These are phyloP conservation scores for Phytophthora capsici DNA, from an alignment of 352 stramenopile species.

Conservation along the genomic window DNA sequence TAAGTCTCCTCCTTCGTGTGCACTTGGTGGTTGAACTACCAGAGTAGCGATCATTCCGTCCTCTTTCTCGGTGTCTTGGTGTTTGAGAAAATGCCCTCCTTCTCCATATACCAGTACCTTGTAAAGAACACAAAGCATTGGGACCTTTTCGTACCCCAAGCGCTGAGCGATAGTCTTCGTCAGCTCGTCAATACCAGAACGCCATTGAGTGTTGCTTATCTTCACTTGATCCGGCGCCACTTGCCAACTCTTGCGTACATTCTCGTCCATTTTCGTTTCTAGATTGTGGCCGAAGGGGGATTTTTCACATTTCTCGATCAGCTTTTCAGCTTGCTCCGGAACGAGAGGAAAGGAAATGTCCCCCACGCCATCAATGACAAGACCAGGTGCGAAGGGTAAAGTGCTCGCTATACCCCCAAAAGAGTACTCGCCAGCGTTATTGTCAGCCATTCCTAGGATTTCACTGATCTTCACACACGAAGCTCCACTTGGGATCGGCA, in stretches of 20 bases:
- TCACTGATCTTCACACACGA: conserved; percentile 11
- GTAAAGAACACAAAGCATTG: conserved; percentile 33
- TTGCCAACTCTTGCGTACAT: conserved; percentile 19
- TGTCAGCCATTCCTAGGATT: conserved; percentile 9
- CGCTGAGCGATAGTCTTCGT: conserved; percentile 11
- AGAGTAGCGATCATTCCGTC: conserved; percentile 60
- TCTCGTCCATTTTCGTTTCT: conserved; percentile 15
- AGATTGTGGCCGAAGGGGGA: conserved; percentile 22
- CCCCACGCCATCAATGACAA: conserved; percentile 11
- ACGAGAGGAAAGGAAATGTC: conserved; percentile 1
- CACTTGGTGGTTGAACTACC: conserved; percentile 44
- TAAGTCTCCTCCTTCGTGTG: conserved; percentile 30
- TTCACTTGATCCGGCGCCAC: conserved; percentile 14
- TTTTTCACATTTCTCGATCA: conserved; percentile 22
- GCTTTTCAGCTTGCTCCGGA: conserved; percentile 9
- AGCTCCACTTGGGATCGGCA: conserved; percentile 5
- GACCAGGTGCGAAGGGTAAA: conserved; percentile 1
- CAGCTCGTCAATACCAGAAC: neutral
- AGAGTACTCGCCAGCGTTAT: conserved; percentile 16
- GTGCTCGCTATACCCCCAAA: conserved; percentile 18
- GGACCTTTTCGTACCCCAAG: conserved; percentile 17
- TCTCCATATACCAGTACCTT: conserved; percentile 60
- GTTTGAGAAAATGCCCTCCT: conserved; percentile 44
- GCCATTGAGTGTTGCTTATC: conserved; percentile 9
- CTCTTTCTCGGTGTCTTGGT: conserved; percentile 65